Base-by-base conservation (phyloP, 75 land plant genomes). In the Pinus tabuliformis region DNA sequence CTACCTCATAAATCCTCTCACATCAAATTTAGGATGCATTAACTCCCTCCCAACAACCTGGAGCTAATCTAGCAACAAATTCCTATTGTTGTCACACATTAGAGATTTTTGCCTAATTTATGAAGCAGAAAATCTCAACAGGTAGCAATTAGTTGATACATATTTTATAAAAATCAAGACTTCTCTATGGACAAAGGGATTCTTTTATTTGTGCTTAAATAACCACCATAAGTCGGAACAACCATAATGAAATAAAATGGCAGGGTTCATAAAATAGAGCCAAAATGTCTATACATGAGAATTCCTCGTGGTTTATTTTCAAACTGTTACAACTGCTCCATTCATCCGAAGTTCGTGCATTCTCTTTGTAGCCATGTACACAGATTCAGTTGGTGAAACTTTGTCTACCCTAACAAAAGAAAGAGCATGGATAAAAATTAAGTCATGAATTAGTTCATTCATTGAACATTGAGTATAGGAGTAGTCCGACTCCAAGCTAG, bases 311-410 rank as follows among this genome's bases (percentile, higher is more conserved):
- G 26, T 26, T 26, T 26, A 26, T 26, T 26, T 0, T 26, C 26
- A 26, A 26, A 26, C 26, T 26, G 0, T 26, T 26, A 26, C 26
- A 26, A 26, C 26, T 26, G 26, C 26, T 26, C 0, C 26, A 26
- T 26, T 26, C 26, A 26, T 26, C 26, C 0, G 26, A 26, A 26
- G 26, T 26, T 26, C 26, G 0, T 26, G 26, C 26, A 26, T 26
- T 26, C 26, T 26, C 26, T 90, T 90, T 62, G 98, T 76, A 42
- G 95, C 93, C 62, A 58, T 71, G 59, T 84, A 80, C 20, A 96
- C 98, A 56, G 95, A 88, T 45, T 94, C 99, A 21, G 87, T 80
- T 58, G 90, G 95, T 56, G 83, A 81, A 24, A 92, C 86, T 36
- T 88, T 94, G 17, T 87, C 91, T 60, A 91, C 70, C 85, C 99